phyloP scores from a whole-genome alignment of 768 basidiomycete species.

The Lentinula boryana region DNA sequence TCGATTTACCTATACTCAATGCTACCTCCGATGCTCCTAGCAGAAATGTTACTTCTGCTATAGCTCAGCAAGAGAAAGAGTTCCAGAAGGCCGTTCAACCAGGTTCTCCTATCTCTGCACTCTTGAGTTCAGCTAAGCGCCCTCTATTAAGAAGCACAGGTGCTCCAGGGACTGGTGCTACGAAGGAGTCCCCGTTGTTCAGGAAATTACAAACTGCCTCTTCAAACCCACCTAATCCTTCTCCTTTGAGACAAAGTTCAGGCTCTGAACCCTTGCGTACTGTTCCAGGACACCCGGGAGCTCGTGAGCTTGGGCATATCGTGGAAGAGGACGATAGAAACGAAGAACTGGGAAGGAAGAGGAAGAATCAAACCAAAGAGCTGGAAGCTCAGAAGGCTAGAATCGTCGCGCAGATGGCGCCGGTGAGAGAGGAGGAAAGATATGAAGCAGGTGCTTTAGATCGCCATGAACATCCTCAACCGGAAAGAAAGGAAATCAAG shows the following conservation, averaged over 20 bases:
- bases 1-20: constrained; percentile 12
- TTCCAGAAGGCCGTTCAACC: constrained; percentile 96
- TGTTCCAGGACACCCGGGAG: constrained; percentile 21
- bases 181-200: constrained; percentile 35
- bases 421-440: constrained; percentile 36
- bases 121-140: constrained; percentile 84
- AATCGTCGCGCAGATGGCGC: constrained; percentile 92
- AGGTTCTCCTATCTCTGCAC: constrained; percentile 87
- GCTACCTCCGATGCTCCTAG: not conserved
- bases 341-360: constrained; percentile 32
- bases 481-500: constrained; percentile 15
- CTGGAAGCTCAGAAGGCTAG: constrained; percentile 88
- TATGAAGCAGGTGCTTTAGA: constrained; percentile 24
- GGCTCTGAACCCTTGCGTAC: constrained; percentile 18
- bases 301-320: constrained; percentile 38
- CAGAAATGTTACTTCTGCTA: constrained; percentile 50
- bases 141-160: constrained; percentile 69
- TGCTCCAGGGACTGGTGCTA: constrained; percentile 13
- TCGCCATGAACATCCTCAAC: constrained; percentile 27
- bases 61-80: constrained; percentile 88
- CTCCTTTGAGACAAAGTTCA: constrained; percentile 34
- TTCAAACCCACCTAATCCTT: constrained; percentile 34
- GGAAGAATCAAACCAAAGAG: constrained; percentile 50
- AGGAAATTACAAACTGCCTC: constrained; percentile 53
- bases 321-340: constrained; percentile 32